Percentiles rank a stretch among this genome's conserved stretches.
Conservation (phyloP, 148 eudicot genomes). For the Limonium bicolor region DNA sequence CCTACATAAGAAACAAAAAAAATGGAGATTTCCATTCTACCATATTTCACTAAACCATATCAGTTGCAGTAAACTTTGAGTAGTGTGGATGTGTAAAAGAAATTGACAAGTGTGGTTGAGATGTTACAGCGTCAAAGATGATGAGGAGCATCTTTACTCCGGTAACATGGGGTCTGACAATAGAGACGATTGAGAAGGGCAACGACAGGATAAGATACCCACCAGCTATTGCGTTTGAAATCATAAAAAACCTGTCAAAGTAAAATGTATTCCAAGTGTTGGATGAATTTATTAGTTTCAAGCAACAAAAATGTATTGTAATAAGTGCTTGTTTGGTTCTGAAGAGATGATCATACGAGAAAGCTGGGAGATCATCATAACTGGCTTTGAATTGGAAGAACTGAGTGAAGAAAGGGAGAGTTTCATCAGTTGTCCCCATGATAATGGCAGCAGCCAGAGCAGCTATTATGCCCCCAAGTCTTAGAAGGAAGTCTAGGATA, state of each 20-base stretch:
- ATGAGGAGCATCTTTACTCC: slow-evolving; percentile 64
- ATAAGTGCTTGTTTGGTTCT: too few species aligned
- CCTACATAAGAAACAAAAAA: too few species aligned
- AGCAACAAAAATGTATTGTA: too few species aligned
- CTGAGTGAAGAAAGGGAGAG: slow-evolving; percentile 72
- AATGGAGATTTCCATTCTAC: too few species aligned
- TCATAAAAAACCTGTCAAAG: slow-evolving; percentile 49
- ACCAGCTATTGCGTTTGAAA: slow-evolving; percentile 64
- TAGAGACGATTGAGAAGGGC: slow-evolving; percentile 72
- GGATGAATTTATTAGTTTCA: too few species aligned
- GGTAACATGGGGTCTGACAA: slow-evolving; percentile 50
- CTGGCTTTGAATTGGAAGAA: slow-evolving; percentile 66
- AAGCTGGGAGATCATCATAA: slow-evolving; percentile 61
- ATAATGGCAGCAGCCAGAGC: slow-evolving; percentile 54
- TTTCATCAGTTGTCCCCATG: slow-evolving; percentile 62
- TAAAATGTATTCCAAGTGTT: not conserved
- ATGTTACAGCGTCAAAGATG: slow-evolving; percentile 54
- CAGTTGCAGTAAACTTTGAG: too few species aligned
- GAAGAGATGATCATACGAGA: slow-evolving; percentile 26
- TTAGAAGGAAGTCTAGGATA: slow-evolving; percentile 43
- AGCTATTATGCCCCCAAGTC: slow-evolving; percentile 40
- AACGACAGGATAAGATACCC: slow-evolving; percentile 61
- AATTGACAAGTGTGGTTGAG: too few species aligned
- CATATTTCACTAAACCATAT: too few species aligned
- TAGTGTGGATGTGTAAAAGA: too few species aligned